Conservation (phyloP, 2,329 filamentous ascomycete species). For the Alternaria arborescens region DNA sequence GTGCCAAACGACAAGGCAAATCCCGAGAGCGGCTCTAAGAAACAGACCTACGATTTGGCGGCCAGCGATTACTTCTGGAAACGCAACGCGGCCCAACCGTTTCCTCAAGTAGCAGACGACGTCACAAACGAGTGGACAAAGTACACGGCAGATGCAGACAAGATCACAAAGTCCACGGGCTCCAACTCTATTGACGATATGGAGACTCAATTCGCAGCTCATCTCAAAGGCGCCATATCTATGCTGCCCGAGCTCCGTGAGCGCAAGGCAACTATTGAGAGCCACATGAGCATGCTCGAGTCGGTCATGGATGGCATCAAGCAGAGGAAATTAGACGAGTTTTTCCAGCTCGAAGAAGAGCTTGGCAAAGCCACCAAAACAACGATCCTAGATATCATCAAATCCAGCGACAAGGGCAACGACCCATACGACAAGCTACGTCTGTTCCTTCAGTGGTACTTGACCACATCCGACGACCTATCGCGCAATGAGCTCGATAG, state of each 20-base stretch:
- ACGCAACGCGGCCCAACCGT: constrained; percentile 76
- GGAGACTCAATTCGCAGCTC: constrained; percentile 88
- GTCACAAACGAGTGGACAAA: constrained; percentile 92
- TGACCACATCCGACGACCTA: constrained; percentile 91
- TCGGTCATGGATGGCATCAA: constrained; percentile 16
- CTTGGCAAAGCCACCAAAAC: constrained; percentile 88
- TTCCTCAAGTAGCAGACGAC: constrained; percentile 73
- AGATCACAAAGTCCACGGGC: constrained; percentile 94
- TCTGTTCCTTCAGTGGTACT: constrained; percentile 89
- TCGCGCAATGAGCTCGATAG: constrained; percentile 81
- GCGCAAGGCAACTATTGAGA: constrained; percentile 76
- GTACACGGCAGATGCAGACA: constrained; percentile 94
- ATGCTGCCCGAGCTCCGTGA: constrained; percentile 90
- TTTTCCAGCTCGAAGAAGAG: constrained; percentile 93
- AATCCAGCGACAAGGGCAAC: constrained; percentile 80
- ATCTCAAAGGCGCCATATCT: constrained; percentile 95
- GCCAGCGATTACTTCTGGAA: constrained; percentile 96
- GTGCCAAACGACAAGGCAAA: constrained; percentile 80
- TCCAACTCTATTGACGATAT: constrained; percentile 92
- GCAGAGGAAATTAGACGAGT: constrained; percentile 89
- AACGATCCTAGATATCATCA: constrained; percentile 75
- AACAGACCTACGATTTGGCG: constrained; percentile 89
- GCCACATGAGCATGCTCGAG: constrained; percentile 97
- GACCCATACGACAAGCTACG: constrained; percentile 89
- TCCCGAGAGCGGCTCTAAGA: constrained; percentile 76